Percentiles rank a stretch among this genome's conserved stretches.
Evolutionary conservation across 1,284 basidiomycete species (phyloP).

Genomic region (Uromyces viciae-fabae): DNA sequence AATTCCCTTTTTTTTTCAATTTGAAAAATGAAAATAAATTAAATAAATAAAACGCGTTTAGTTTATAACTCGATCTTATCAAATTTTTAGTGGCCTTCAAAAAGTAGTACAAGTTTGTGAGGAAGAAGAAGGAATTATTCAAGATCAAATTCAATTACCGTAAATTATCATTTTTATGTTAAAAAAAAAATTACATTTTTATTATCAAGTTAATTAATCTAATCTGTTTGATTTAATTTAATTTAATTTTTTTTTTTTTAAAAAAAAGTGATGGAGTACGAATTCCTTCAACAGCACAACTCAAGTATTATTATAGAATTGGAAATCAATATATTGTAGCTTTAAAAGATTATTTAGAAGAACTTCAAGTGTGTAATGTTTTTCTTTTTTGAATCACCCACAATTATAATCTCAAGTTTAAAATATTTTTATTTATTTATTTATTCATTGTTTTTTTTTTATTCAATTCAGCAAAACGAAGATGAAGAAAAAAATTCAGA

Average conservation of each 20-base stretch:
- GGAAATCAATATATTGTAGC: slow-evolving; percentile 38
- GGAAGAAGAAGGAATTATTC: slow-evolving; percentile 24
- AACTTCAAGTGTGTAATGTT: slow-evolving; percentile 31
- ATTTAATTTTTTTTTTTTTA: not conserved
- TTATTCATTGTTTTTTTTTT: not conserved
- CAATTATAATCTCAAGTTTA: not conserved
- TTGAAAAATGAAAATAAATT: no score
- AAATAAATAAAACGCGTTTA: no score
- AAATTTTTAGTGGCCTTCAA: slow-evolving; percentile 40
- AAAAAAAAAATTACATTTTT: not conserved
- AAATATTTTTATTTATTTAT: not conserved
- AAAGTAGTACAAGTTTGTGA: slow-evolving; percentile 34
- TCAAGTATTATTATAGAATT: slow-evolving; percentile 43
- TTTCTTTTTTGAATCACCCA: not conserved
- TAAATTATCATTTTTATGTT: not conserved
- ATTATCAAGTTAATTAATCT: no score
- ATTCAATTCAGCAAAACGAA: slow-evolving; percentile 10
- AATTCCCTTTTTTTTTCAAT: no score
- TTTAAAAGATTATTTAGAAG: slow-evolving; percentile 37
- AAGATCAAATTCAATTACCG: slow-evolving; percentile 29
- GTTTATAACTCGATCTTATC: slow-evolving; percentile 40
- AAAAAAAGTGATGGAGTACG: not conserved
- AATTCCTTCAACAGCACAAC: slow-evolving; percentile 37
- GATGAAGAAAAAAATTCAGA: slow-evolving; percentile 26
- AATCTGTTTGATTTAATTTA: no score